Base-by-base conservation (phyloP, 2,329 filamentous ascomycete species). In the Colletotrichum limetticola region DNA sequence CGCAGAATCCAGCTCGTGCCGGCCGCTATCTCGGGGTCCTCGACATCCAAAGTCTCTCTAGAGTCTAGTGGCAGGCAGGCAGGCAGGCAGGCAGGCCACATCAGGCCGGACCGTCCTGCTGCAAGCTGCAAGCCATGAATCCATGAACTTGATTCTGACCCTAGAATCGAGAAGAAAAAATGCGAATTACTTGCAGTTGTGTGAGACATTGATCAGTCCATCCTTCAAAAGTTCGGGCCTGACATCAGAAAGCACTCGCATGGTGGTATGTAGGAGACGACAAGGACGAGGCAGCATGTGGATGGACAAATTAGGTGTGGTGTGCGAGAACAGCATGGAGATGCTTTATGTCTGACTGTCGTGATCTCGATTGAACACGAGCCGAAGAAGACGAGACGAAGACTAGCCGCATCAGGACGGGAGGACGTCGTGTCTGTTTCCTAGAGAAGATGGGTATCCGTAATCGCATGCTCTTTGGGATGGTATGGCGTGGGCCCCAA, bases 111-210 rank as follows among this genome's bases (percentile, higher is more conserved):
- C 35, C 61, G 57, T 64, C 42, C 6, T 49, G 42, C 62, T 74
- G 71, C 68, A 71, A 28, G 57, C 68, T 68, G 68, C 68, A 72
- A 74, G 71, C 71, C 68, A 72, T 71, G 62, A 64, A 74, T 58
- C 71, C 52, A 37, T 56, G 52, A 55, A 66, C 52, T 37, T 67
- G 62, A 55, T 32, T 68, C 22, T 37, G 22, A 53, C 11, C 57
- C 37, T 24, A 24, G 30, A 53, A 65, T 37, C 5, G n/a, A 28
- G 32, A 32, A 12, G 26, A 14, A 35, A 26, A 37, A 5, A n/a
- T 30, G 57, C 52, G 61, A 72, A 68, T n/a, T 59, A 64, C 24
- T 52, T 74, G 62, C 62, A 72, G 55, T 71, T 56, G 66, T 35
- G 55, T 26, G 49, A 66, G 71, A 66, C 56, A 70, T 11, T 52